These are phyloP conservation scores for Fraxinus angustifolia DNA, from an alignment of 305 asterid species.

Conservation along the genomic window DNA sequence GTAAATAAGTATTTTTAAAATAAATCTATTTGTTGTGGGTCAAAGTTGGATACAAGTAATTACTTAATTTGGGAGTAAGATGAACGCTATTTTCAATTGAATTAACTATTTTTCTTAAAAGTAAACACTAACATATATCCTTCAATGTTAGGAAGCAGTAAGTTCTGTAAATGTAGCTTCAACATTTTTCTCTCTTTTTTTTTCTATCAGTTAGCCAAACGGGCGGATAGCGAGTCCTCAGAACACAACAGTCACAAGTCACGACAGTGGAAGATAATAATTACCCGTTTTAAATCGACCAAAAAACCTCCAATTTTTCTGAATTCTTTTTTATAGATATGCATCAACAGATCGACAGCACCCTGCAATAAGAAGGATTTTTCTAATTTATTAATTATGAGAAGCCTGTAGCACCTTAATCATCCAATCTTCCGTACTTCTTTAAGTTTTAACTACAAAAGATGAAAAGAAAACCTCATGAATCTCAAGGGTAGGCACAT, in stretches of 20 bases:
- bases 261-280: neutral
- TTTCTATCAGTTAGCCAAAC: neutral
- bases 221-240: neutral
- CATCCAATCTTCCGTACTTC: neutral
- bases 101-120: neutral
- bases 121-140: neutral
- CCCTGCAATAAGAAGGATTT: conserved; percentile 25
- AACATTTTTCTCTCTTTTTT: neutral
- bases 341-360: conserved; percentile 45
- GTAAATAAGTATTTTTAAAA: neutral
- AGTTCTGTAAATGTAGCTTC: neutral
- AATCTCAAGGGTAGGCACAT: conserved; percentile 48
- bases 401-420: neutral
- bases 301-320: conserved; percentile 53
- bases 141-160: neutral
- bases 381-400: neutral
- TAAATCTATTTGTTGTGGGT: neutral
- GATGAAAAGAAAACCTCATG: conserved; percentile 40
- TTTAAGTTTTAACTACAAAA: neutral
- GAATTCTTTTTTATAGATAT: conserved; percentile 51
- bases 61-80: neutral
- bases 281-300: conserved; percentile 47
- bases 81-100: neutral
- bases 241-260: no score
- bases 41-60: neutral